phyloP scores from a whole-genome alignment of 1,284 basidiomycete species.

The Stereum hirsutum region DNA sequence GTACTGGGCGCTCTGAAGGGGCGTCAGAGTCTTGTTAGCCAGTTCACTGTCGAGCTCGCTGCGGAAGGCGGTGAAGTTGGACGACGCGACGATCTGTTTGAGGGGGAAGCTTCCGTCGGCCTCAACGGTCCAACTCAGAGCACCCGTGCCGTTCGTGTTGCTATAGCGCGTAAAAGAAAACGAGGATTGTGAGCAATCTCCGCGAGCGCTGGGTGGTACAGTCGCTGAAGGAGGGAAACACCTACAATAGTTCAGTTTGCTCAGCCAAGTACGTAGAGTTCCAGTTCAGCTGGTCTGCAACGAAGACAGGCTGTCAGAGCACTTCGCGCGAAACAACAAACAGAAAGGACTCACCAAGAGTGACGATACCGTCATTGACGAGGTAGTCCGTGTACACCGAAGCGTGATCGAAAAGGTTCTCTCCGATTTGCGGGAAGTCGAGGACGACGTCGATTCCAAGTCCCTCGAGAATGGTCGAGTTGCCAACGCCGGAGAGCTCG shows the following conservation, averaged over 20 bases:
- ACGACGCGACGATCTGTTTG: not conserved
- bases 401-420: conserved; percentile 11
- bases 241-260: not conserved
- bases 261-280: not conserved
- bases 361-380: conserved; percentile 8
- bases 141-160: conserved; percentile 5
- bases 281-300: not conserved
- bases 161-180: no score
- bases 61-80: not conserved
- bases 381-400: conserved; percentile 10
- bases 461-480: conserved; percentile 9
- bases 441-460: conserved; percentile 9
- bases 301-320: not conserved
- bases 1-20: conserved; percentile 9
- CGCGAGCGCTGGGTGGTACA: no score
- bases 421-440: conserved; percentile 11
- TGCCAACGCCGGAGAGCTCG: conserved; percentile 11
- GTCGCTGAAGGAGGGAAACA: not conserved
- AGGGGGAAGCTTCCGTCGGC: conserved; percentile 7
- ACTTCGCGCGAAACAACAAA: not conserved
- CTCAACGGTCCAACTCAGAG: conserved; percentile 7
- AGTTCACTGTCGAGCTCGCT: conserved; percentile 8
- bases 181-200: no score
- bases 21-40: conserved; percentile 3
- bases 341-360: conserved; percentile 5